phyloP scores from a whole-genome alignment of 2,329 filamentous ascomycete genomes.

The Aschersonia sp. region DNA sequence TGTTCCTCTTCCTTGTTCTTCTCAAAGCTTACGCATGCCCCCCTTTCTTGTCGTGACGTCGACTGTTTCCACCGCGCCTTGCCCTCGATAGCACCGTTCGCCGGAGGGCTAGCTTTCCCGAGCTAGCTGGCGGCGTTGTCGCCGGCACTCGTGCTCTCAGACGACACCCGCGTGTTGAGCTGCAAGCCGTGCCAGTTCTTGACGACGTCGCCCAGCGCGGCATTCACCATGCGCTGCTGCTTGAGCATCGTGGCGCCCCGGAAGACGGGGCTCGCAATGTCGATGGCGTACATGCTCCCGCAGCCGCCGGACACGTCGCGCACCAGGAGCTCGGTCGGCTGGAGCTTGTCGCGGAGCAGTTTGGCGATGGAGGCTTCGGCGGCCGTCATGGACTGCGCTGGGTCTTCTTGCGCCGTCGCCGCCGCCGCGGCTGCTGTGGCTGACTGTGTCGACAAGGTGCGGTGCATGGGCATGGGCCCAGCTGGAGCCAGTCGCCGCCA shows the following conservation, averaged over 20 bases:
- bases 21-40: no score
- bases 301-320: constrained; percentile 74
- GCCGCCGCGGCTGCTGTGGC: no score
- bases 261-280: constrained; percentile 60
- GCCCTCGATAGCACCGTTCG: no score
- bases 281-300: constrained; percentile 76
- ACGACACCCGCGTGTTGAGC: constrained; percentile 49
- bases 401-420: no score
- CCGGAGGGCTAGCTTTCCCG: no score
- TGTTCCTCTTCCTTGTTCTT: no score
- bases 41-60: no score
- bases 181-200: constrained; percentile 75
- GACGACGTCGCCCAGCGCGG: constrained; percentile 57
- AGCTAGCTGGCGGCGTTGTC: neutral
- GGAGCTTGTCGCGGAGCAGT: constrained; percentile 31
- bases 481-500: no score
- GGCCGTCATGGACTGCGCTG: constrained; percentile 17
- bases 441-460: no score
- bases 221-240: constrained; percentile 72
- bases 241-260: constrained; percentile 57
- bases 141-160: neutral
- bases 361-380: constrained; percentile 47
- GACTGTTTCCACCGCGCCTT: no score
- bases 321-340: constrained; percentile 42
- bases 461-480: no score